These are phyloP conservation scores for Oemleria cerasiformis DNA, from an alignment of 306 rosid genomes.

Conservation along the genomic window DNA sequence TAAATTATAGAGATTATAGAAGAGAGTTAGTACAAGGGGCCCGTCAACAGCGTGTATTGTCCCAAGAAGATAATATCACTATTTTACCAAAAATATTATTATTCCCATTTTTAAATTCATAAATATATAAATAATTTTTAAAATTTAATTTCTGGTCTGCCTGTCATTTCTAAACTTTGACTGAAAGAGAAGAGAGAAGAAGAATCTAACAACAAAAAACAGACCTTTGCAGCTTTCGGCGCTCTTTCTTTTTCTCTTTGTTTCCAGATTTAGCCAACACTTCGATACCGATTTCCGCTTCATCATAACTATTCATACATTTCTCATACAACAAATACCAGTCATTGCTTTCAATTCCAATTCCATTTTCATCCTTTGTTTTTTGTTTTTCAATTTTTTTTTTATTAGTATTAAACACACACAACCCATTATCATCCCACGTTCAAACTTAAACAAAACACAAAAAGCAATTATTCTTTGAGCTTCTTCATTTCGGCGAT, in stretches of 20 bases:
- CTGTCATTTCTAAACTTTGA: slow-evolving; percentile 42
- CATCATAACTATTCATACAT: neutral
- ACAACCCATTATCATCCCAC: neutral
- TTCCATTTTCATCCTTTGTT: neutral
- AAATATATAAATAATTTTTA: neutral
- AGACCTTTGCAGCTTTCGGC: slow-evolving; percentile 72
- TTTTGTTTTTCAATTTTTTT: neutral
- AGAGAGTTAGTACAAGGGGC: neutral
- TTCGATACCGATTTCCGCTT: slow-evolving; percentile 15
- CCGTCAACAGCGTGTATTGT: slow-evolving; percentile 24
- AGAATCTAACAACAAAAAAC: slow-evolving; percentile 1
- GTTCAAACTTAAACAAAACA: neutral
- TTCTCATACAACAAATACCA: slow-evolving; percentile 1
- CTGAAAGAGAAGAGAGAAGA: slow-evolving; percentile 42
- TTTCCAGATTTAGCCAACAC: slow-evolving; percentile 32
- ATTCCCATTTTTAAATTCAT: neutral
- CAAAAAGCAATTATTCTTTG: neutral
- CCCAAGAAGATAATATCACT: slow-evolving; percentile 17
- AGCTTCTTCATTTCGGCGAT: neutral
- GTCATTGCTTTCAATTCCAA: neutral
- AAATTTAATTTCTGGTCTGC: slow-evolving; percentile 14
- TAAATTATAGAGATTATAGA: neutral
- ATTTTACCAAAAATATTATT: neutral
- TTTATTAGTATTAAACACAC: neutral
- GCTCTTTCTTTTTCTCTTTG: slow-evolving; percentile 36